phyloP scores from a whole-genome alignment of 805 yeast genomes.

The Saccharomycopsis fermentans region DNA sequence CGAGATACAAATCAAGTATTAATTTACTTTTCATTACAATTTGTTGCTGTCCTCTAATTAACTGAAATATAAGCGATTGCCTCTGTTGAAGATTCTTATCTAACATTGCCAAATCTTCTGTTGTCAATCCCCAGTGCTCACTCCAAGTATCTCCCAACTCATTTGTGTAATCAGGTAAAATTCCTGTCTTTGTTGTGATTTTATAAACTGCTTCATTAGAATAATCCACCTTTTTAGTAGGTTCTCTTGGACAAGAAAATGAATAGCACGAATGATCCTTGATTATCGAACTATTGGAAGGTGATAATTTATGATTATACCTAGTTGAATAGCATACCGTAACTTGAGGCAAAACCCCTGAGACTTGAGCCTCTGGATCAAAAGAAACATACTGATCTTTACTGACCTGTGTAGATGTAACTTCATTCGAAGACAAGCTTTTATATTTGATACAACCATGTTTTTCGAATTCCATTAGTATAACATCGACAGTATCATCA shows the following conservation, averaged over 20 bases:
- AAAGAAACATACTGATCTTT: slow-evolving; percentile 11
- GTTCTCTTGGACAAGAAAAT: slow-evolving; percentile 17
- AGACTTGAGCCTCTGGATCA: slow-evolving; percentile 24
- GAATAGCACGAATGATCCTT: slow-evolving; percentile 12
- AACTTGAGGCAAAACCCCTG: slow-evolving; percentile 29
- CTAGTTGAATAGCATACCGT: slow-evolving; percentile 24
- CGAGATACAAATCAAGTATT: slow-evolving; percentile 49
- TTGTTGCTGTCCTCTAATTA: slow-evolving; percentile 60
- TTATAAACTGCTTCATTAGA: slow-evolving; percentile 20
- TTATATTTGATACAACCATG: slow-evolving; percentile 35
- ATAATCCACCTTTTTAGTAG: slow-evolving; percentile 5
- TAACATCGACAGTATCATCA: slow-evolving; percentile 40
- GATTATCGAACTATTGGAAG: slow-evolving; percentile 8
- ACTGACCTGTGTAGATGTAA: not conserved
- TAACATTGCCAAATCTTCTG: slow-evolving; percentile 41
- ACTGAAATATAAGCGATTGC: slow-evolving; percentile 69
- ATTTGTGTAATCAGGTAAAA: slow-evolving; percentile 26
- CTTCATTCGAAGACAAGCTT: slow-evolving; percentile 5
- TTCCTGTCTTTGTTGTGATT: slow-evolving; percentile 33
- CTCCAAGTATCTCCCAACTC: slow-evolving; percentile 47
- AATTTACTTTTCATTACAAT: slow-evolving; percentile 59
- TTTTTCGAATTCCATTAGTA: slow-evolving; percentile 33
- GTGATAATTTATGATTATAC: slow-evolving; percentile 10
- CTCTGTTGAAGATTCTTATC: slow-evolving; percentile 45
- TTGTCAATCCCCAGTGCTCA: slow-evolving; percentile 51